Evolutionary conservation across 208 protist species (phyloP), one percentile per base, ranked within the genome.

Genomic region (Angomonas desouzai): DNA sequence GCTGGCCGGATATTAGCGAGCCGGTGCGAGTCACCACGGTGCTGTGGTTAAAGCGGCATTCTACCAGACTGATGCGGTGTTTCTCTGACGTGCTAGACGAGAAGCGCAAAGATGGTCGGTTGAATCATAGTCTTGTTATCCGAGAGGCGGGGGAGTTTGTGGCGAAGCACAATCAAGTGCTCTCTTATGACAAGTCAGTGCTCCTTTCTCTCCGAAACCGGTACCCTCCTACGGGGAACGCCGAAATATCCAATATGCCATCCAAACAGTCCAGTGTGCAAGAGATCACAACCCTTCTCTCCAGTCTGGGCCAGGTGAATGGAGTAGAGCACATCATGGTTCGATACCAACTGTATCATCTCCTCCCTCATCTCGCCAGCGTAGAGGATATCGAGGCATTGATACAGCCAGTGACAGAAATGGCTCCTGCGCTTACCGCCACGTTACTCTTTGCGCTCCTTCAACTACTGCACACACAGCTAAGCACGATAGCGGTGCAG

Each of bases 1-100:
- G 45, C 20, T 51, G 45, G 45, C 6, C 10, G 45, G 45, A 51
- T 23, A 51, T 51, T 16, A 51, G 45, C n/a, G 45, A 51, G 3
- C 9, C 18, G 3, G 45, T 51, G 9, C 45, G 45, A 4, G 18
- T 51, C 3, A 23, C 45, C 18, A 22, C 9, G 4, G n/a, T 51
- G 10, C 3, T 51, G 6, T 51, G 45, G 45, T 9, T 51, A 51
- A 40, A 13, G 36, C 45, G 45, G 20, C 10, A 51, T 27, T 23
- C 18, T 4, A 51, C 9, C 3, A 51, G n/a, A 13, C 9, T 51
- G 45, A 13, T 27, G 45, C 45, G 20, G 6, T 51, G 45, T 23
- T 51, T 51, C 20, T 13, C 45, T 13, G 6, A 27, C 4, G 20
- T 23, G 18, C 6, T 51, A 13, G 36, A 40, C 36, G 36, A 40